Evolutionary conservation across 2,329 filamentous ascomycete genomes (phyloP), one percentile per base, ranked within the genome.

Genomic region (Verticillium tricorpus): DNA sequence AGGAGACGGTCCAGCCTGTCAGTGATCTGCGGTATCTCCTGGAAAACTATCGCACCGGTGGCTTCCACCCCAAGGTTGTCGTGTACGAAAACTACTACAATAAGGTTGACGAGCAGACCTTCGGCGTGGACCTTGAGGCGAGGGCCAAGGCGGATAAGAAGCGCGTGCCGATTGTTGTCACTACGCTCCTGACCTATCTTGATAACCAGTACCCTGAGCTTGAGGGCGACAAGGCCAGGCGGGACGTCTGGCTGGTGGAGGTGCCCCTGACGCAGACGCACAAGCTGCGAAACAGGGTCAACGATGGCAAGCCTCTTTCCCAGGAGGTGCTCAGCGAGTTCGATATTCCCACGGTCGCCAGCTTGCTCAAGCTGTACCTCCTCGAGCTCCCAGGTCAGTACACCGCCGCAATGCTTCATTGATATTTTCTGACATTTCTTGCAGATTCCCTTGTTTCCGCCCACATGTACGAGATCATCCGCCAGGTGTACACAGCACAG

Each of bases 61-160:
- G 89, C 67, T 99, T 96, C 73, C 86, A 92, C 59, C 95, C 95
- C 9, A 93, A 87, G 70, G 94, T 98, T 32, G 88, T 93, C 56
- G 90, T 92, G 3, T 99, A 99, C 76, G 95, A 99, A 78, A 99
- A 98, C 75, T 99, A 99, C 78, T 99, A 99, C 81, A 97, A 97
- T 76, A 93, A 91, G 67, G 93, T 97, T 28, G 95, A 97, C 74
- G 93, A 97, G 72, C 93, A 98, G 82, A 97, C 92, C 0, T 99
- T 98, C 73, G 95, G 96, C 67, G 93, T 99, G 61, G 96, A 99
- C 72, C 86, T 99, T n/a, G 95, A 99, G 77, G 93, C 94, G 40
- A 85, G 95, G 67, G 95, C 95, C 56, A 85, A 94, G 67, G 93
- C 92, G 59, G 95, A 99, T 76, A 90, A 93, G 75, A 99, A 99